Evolutionary conservation across 495 filamentous ascomycete genomes (phyloP).

Genomic region (Beverwykella pulmonaria): DNA sequence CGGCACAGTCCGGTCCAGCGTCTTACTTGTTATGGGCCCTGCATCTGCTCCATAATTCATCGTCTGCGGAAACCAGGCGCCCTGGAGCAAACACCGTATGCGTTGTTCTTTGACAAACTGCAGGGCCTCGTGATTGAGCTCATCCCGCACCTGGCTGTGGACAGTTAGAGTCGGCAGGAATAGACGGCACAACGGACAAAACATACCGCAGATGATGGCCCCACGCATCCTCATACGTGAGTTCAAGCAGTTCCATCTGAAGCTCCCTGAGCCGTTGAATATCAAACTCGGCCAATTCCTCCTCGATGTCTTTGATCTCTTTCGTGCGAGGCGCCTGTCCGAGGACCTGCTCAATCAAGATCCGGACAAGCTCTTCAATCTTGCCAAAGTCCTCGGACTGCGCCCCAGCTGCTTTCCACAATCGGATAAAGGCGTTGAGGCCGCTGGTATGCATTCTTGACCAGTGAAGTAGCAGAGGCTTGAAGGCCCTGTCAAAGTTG

Average conservation of each 20-base stretch:
- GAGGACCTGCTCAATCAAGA: constrained; percentile 88
- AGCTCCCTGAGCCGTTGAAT: constrained; percentile 73
- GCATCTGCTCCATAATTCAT: constrained; percentile 47
- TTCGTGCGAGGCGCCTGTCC: constrained; percentile 81
- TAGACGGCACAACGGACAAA: not conserved
- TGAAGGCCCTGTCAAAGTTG: constrained; percentile 83
- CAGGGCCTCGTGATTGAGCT: constrained; percentile 86
- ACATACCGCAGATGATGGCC: constrained; percentile 70
- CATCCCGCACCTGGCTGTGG: constrained; percentile 78
- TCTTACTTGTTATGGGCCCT: constrained; percentile 45
- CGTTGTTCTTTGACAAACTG: constrained; percentile 97
- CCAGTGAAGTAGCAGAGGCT: constrained; percentile 90
- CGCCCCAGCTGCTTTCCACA: constrained; percentile 90
- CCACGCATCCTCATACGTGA: constrained; percentile 93
- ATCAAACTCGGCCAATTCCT: constrained; percentile 83
- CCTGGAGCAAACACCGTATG: constrained; percentile 85
- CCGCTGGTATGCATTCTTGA: constrained; percentile 88
- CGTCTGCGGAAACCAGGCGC: constrained; percentile 82
- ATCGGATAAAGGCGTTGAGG: constrained; percentile 83
- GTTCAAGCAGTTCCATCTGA: constrained; percentile 93
- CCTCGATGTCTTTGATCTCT: constrained; percentile 85
- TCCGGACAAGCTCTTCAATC: constrained; percentile 83
- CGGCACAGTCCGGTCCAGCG: constrained; percentile 45
- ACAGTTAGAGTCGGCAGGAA: constrained; percentile 17
- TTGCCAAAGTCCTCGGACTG: constrained; percentile 87